Conservation (phyloP, 805 yeast species). For the Blastobotrys mokoenaii region DNA sequence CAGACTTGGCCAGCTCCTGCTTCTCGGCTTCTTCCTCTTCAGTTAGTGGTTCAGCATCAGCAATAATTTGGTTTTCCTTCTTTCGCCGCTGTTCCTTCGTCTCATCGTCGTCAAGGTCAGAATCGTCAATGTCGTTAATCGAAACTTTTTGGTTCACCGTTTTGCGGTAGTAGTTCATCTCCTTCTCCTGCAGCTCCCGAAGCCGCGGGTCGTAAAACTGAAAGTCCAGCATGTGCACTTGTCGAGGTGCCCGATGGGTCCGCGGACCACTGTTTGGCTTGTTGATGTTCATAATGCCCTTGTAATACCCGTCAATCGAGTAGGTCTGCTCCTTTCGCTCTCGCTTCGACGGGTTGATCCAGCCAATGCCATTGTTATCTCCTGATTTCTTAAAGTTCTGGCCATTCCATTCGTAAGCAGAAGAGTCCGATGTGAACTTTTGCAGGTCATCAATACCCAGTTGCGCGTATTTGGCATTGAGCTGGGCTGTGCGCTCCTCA, state of each 20-base stretch:
- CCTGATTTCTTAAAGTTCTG: conserved; percentile 46
- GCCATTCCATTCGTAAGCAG: conserved; percentile 94
- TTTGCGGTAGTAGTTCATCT: conserved; percentile 68
- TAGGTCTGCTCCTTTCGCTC: conserved; percentile 50
- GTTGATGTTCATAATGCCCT: conserved; percentile 65
- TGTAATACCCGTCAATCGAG: conserved; percentile 77
- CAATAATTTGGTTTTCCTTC: conserved; percentile 55
- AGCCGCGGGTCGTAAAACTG: conserved; percentile 76
- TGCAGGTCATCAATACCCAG: conserved; percentile 90
- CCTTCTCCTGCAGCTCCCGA: conserved; percentile 68
- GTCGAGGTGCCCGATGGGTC: conserved; percentile 78
- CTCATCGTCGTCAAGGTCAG: conserved; percentile 38
- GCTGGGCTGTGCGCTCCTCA: conserved; percentile 66
- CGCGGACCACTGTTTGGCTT: conserved; percentile 37
- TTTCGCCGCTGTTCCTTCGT: conserved; percentile 36
- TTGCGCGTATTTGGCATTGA: conserved; percentile 74
- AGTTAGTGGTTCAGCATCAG: conserved; percentile 68
- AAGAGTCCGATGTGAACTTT: conserved; percentile 75
- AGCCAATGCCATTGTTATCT: conserved; percentile 35
- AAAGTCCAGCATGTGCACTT: conserved; percentile 72
- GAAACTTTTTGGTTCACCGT: conserved; percentile 57
- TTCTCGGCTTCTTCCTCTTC: conserved; percentile 62
- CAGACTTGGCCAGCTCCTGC: conserved; percentile 54
- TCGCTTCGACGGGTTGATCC: conserved; percentile 75
- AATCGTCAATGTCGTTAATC: conserved; percentile 36